phyloP scores from a whole-genome alignment of 345 rosid species.

The Sapria himalayana region DNA sequence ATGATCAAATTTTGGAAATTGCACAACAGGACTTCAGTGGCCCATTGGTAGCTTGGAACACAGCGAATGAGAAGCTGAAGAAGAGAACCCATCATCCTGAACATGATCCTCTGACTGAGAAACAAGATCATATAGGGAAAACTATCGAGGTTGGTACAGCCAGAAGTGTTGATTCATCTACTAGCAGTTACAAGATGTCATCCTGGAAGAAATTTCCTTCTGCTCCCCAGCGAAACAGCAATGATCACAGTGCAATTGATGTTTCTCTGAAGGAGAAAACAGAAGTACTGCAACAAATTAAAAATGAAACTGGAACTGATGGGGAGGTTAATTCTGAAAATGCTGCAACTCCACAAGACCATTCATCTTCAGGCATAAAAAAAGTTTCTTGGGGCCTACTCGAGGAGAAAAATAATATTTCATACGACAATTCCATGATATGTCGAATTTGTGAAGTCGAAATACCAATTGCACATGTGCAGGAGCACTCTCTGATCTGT shows the following conservation, averaged over 20 bases:
- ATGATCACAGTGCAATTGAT: conserved; percentile 21
- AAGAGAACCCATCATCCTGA: conserved; percentile 19
- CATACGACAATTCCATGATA: conserved; percentile 79
- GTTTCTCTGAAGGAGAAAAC: conserved; percentile 29
- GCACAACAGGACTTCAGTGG: conserved; percentile 30
- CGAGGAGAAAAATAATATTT: conserved; percentile 33
- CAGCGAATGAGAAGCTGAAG: conserved; percentile 21
- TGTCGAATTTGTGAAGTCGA: conserved; percentile 97
- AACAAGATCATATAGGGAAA: conserved; percentile 22
- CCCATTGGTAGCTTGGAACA: conserved; percentile 20
- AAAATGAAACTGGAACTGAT: conserved; percentile 21
- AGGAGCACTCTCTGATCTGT: conserved; percentile 88
- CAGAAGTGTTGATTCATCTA: conserved; percentile 52
- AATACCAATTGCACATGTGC: conserved; percentile 96
- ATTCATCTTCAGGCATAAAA: conserved; percentile 20
- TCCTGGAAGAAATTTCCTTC: conserved; percentile 93
- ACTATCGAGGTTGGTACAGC: conserved; percentile 38
- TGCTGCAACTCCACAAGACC: conserved; percentile 27
- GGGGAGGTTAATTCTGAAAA: conserved; percentile 25
- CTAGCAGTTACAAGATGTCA: conserved; percentile 68
- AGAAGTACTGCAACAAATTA: conserved; percentile 12
- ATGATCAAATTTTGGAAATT: conserved; percentile 43
- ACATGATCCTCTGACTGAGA: conserved; percentile 9
- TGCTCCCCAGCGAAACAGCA: conserved; percentile 47
- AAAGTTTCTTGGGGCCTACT: conserved; percentile 47